These are phyloP conservation scores for Botrytis galanthina DNA, from an alignment of 2,329 filamentous ascomycete species.

Conservation along the genomic window DNA sequence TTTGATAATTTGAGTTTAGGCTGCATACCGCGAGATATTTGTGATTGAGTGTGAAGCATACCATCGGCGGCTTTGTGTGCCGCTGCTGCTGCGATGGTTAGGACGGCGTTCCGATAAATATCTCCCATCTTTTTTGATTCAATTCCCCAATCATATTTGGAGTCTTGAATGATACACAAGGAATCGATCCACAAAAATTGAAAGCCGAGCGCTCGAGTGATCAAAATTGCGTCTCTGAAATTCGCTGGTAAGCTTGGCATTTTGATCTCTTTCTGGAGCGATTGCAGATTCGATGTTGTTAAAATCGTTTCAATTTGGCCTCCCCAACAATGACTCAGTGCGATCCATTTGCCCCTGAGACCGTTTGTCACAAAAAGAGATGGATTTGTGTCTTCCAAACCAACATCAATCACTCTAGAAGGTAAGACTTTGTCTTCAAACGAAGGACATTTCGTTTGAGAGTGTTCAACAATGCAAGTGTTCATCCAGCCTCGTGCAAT, in stretches of 20 bases:
- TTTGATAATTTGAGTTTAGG: neutral
- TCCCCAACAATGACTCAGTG: neutral
- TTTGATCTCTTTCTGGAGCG: neutral
- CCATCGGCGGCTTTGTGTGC: neutral
- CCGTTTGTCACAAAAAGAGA: neutral
- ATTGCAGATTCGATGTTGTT: neutral
- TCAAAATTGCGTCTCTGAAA: neutral
- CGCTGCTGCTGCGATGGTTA: neutral
- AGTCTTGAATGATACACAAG: neutral
- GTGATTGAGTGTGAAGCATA: neutral
- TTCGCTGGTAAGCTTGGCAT: neutral
- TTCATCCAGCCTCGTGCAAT: neutral
- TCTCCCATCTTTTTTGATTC: neutral
- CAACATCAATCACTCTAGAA: neutral
- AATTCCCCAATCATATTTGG: neutral
- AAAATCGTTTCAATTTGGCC: neutral
- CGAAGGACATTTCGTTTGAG: neutral
- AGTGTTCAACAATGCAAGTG: neutral
- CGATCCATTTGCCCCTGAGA: neutral
- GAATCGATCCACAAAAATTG: neutral
- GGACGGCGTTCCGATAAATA: neutral
- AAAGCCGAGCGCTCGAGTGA: neutral
- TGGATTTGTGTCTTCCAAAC: neutral
- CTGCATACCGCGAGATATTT: accelerated
- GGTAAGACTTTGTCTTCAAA: neutral